A percentile compares a stretch with the other conserved stretches of the same genome.
These are phyloP conservation scores for Emmonsia crescens DNA, from an alignment of 2,329 filamentous ascomycete species.

Conservation along the genomic window DNA sequence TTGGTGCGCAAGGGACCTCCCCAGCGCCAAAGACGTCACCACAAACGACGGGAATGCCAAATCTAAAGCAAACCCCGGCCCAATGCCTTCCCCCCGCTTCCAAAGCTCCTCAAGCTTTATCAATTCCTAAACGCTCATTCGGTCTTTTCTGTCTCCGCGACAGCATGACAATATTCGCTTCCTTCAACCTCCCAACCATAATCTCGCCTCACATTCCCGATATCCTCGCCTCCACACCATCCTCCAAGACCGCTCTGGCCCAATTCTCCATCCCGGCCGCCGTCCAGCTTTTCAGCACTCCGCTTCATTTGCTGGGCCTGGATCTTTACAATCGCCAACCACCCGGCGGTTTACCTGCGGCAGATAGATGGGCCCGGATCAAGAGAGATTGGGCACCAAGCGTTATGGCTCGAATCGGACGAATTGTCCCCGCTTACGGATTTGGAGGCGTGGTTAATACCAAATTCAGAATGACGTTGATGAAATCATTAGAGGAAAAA, in stretches of 20 bases:
- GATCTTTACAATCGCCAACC: conserved; percentile 69
- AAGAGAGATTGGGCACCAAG: conserved; percentile 65
- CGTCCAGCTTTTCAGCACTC: conserved; percentile 70
- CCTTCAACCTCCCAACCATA: conserved; percentile 77
- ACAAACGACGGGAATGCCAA: background rate
- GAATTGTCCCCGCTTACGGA: conserved; percentile 83
- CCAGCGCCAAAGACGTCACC: background rate
- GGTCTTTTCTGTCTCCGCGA: conserved; percentile 71
- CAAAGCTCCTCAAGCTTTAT: conserved; percentile 18
- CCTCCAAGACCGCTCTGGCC: conserved; percentile 49
- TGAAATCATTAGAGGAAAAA: conserved; percentile 47
- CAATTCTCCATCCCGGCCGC: conserved; percentile 73
- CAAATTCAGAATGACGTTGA: conserved; percentile 55
- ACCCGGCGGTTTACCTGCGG: conserved; percentile 35
- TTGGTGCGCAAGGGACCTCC: conserved; percentile 44
- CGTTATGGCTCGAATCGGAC: conserved; percentile 62
- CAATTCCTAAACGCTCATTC: conserved; percentile 60
- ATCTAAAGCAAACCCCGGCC: conserved; percentile 4
- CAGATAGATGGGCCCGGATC: conserved; percentile 57
- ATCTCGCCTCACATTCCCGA: conserved; percentile 59
- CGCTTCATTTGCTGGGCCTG: conserved; percentile 72
- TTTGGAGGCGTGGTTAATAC: conserved; percentile 78
- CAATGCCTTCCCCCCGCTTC: conserved; percentile 5
- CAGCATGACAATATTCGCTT: conserved; percentile 80
- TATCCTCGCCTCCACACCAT: conserved; percentile 35